Base-by-base conservation (phyloP, 192 early-diverging fungal species). In the Umbelopsis sp. region DNA sequence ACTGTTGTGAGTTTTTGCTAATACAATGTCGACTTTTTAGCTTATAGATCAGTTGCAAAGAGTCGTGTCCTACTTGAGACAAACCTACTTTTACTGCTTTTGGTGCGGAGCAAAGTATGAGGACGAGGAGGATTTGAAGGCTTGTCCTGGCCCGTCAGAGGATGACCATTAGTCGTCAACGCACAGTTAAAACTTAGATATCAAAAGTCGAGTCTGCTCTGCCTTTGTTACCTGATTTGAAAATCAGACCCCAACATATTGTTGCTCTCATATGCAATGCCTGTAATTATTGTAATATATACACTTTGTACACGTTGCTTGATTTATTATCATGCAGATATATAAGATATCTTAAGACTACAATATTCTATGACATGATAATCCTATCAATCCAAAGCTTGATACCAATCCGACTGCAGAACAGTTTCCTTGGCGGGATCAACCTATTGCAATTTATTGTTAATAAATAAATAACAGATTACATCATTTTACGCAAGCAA, bases 31-130 rank as follows among this genome's bases (percentile, higher is more conserved):
- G 5, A 10, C 30, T 35, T 18, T 46, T 47, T 74, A 88, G 84
- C 64, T 82, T 11, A 49, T 58, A 9, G 79, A 84, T 52, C 82
- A 91, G 64, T 75, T 92, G 4, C 65, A 71, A 3, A 46, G 69
- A n/a, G 72, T 90, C 0, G 79, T 76, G 1, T 8, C 52, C 1
- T 86, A 92, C 64, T 74, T 92, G 23, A 84, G 89, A 12, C 46
- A 41, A 11, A 66, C 80, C 7, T 82, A 91, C 71, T 55, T 45
- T 41, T 92, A 92, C 67, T 92, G 91, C 69, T 77, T 91, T 33
- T 92, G 89, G 89, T 92, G 91, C 71, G 81, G 84, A 27, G 81
- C 74, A 11, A 74, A 77, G 44, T 92, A 86, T 46, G 64, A 75
- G 41, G 72, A 83, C 22, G 58, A 50, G 67, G 80, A 86, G 22